Evolutionary conservation across 257 asterid species (phyloP).

Genomic region (Vinca minor): DNA sequence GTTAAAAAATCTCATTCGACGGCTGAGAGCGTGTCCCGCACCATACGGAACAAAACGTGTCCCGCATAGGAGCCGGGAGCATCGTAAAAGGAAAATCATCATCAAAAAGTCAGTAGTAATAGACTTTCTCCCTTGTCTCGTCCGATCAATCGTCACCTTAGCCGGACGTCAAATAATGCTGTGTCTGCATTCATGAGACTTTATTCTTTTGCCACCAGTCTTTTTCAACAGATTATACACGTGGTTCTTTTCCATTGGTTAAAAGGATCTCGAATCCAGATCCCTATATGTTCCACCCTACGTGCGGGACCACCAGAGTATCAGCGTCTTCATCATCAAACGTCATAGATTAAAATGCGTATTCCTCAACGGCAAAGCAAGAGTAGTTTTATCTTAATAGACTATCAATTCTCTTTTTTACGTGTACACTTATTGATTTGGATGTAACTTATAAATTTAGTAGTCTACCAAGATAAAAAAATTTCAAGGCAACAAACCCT

Average conservation of each 20-base stretch:
- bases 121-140: background rate
- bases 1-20: too few species aligned
- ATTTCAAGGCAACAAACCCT: too few species aligned
- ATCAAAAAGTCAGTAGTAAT: too few species aligned
- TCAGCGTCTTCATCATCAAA: slow-evolving; percentile 21
- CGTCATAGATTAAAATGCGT: slow-evolving; percentile 24
- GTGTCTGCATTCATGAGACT: background rate
- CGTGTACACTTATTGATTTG: too few species aligned
- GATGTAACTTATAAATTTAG: too few species aligned
- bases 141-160: slow-evolving; percentile 5
- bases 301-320: slow-evolving; percentile 27
- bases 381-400: too few species aligned
- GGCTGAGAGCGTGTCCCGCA: too few species aligned
- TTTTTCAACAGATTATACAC: background rate
- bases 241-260: slow-evolving; percentile 20
- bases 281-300: slow-evolving; percentile 14
- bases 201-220: background rate
- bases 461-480: too few species aligned
- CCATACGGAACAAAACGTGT: too few species aligned
- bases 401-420: too few species aligned
- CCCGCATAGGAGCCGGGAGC: too few species aligned
- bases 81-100: too few species aligned
- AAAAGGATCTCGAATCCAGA: slow-evolving; percentile 11
- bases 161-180: background rate
- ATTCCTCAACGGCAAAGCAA: slow-evolving; percentile 33